Conservation (phyloP, 2,329 filamentous ascomycete species). For the Lachnellula occidentalis region DNA sequence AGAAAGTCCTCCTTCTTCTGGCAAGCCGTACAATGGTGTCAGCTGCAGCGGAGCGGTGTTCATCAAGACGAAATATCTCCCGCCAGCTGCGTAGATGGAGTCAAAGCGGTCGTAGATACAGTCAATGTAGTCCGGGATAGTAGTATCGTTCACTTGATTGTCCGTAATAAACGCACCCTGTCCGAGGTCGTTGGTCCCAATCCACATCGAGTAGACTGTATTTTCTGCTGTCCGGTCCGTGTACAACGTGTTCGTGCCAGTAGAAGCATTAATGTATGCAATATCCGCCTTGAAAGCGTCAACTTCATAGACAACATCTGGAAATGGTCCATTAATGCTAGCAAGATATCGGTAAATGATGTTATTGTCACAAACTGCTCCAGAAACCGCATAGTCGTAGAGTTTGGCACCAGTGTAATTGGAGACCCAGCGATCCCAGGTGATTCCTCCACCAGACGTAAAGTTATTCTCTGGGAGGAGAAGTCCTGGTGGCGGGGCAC, state of each 20-base stretch:
- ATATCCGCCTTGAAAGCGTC: constrained; percentile 50
- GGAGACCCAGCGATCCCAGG: constrained; percentile 64
- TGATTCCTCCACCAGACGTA: constrained; percentile 60
- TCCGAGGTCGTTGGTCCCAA: constrained; percentile 76
- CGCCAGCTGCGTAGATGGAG: constrained; percentile 59
- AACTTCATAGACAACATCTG: constrained; percentile 57
- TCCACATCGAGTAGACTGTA: constrained; percentile 73
- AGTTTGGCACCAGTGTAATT: constrained; percentile 50
- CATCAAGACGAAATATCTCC: constrained; percentile 65
- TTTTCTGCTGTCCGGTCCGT: constrained; percentile 44
- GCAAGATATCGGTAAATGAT: constrained; percentile 52
- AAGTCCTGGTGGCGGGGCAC: constrained; percentile 56
- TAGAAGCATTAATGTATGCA: constrained; percentile 29
- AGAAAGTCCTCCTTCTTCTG: constrained; percentile 37
- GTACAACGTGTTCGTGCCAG: constrained; percentile 37
- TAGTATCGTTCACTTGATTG: constrained; percentile 50
- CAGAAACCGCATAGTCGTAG: constrained; percentile 67
- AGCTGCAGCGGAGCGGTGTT: constrained; percentile 63
- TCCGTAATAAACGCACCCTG: constrained; percentile 60
- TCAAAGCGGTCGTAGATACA: constrained; percentile 63
- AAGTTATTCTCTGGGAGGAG: constrained; percentile 41
- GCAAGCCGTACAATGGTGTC: constrained; percentile 58
- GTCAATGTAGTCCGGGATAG: constrained; percentile 58
- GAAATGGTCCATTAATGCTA: constrained; percentile 49
- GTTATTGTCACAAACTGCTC: constrained; percentile 67